Conservation (phyloP, 805 yeast species). For the Sugiyamaella americana region DNA sequence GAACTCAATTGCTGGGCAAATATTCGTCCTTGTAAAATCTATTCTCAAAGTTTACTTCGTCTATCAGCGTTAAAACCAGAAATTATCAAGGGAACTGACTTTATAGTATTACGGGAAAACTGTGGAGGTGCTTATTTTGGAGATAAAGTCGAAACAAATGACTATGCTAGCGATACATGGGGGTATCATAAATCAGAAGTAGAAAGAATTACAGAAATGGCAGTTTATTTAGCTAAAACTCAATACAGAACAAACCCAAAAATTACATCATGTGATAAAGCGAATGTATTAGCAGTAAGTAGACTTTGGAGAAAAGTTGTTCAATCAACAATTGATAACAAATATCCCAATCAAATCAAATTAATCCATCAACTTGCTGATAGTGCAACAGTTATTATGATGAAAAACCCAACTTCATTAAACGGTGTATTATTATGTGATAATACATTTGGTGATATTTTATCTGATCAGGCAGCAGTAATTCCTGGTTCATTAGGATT, state of each 20-base stretch:
- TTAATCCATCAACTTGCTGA: slow-evolving; percentile 92
- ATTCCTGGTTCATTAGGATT: slow-evolving; percentile 95
- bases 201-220: slow-evolving; percentile 90
- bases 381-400: slow-evolving; percentile 96
- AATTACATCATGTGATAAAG: slow-evolving; percentile 89
- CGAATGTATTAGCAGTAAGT: slow-evolving; percentile 90
- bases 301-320: slow-evolving; percentile 93
- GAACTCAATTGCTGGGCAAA: slow-evolving; percentile 89
- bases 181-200: slow-evolving; percentile 83
- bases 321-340: slow-evolving; percentile 68
- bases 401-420: slow-evolving; percentile 79
- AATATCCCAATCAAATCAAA: slow-evolving; percentile 74
- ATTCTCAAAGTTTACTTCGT: slow-evolving; percentile 67
- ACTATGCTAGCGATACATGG: slow-evolving; percentile 88
- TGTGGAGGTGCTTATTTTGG: slow-evolving; percentile 95
- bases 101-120: slow-evolving; percentile 82
- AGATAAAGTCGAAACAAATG: slow-evolving; percentile 78
- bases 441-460: slow-evolving; percentile 96
- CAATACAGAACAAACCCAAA: slow-evolving; percentile 60
- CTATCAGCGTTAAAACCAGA: slow-evolving; percentile 77
- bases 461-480: slow-evolving; percentile 93
- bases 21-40: slow-evolving; percentile 87
- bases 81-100: slow-evolving; percentile 76
- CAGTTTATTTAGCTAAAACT: slow-evolving; percentile 74
- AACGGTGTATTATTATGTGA: slow-evolving; percentile 88